phyloP scores from a whole-genome alignment of 1,139 yeast genomes.

The Blastobotrys persicus region DNA sequence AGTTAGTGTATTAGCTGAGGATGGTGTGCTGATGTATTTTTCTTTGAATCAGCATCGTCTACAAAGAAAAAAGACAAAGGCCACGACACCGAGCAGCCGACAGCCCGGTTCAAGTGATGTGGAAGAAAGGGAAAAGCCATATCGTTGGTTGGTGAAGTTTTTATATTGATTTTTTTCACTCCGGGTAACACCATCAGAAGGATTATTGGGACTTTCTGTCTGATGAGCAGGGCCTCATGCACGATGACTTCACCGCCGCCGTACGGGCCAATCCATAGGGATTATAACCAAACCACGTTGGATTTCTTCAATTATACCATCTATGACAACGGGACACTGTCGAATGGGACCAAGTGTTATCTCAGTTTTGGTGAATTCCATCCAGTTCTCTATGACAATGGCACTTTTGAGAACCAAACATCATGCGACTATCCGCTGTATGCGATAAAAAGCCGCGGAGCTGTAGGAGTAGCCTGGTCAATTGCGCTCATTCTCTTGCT shows the following conservation, averaged over 20 bases:
- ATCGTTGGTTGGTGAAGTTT: too few relatives aligned
- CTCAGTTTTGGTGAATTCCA: constrained; percentile 28
- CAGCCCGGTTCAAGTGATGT: too few relatives aligned
- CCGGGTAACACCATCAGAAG: background rate
- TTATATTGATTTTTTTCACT: background rate
- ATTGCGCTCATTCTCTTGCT: constrained; percentile 22
- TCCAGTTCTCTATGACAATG: constrained; percentile 25
- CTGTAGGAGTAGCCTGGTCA: constrained; percentile 27
- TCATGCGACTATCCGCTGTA: constrained; percentile 28
- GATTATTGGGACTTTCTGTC: background rate
- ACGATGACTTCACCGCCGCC: background rate
- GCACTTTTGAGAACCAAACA: constrained; percentile 26
- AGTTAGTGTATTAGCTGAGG: too few relatives aligned
- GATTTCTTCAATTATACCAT: constrained; percentile 23
- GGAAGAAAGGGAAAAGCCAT: too few relatives aligned
- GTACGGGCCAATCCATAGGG: constrained; percentile 15
- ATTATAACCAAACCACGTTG: constrained; percentile 22
- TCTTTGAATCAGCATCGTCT: too few relatives aligned
- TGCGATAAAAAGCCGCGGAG: constrained; percentile 27
- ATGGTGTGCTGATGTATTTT: too few relatives aligned
- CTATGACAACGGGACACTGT: constrained; percentile 30
- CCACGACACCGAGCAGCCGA: too few relatives aligned
- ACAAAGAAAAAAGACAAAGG: too few relatives aligned
- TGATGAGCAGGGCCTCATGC: background rate
- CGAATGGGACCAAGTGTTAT: constrained; percentile 31